Conservation (phyloP, 2,329 filamentous ascomycete genomes). For the Xylariaceae sp. region DNA sequence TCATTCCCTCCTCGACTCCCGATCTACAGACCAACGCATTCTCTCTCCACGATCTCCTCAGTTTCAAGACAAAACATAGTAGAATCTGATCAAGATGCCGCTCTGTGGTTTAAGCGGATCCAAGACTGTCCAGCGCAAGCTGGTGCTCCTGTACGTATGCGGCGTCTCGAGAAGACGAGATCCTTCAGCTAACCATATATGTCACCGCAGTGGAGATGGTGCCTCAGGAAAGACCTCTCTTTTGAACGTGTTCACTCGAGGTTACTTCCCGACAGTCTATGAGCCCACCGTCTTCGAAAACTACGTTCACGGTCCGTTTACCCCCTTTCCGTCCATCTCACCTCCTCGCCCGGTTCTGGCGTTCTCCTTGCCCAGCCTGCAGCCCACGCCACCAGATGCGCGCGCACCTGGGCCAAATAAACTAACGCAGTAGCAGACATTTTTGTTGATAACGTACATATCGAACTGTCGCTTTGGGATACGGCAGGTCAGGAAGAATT, state of each 20-base stretch:
- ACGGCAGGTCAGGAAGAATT: conserved; percentile 99
- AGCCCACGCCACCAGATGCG: background rate
- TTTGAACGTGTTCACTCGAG: conserved; percentile 97
- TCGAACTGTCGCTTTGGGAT: conserved; percentile 97
- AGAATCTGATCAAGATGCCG: conserved; percentile 25
- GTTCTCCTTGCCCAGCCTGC: background rate
- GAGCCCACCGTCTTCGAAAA: conserved; percentile 98
- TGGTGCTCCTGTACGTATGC: conserved; percentile 75
- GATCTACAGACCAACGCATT: background rate
- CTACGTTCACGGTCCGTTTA: conserved; percentile 81
- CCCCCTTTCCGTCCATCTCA: background rate
- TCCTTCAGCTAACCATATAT: conserved; percentile 15
- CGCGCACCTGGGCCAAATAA: background rate
- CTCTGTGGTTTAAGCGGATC: conserved; percentile 59
- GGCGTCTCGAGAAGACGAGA: conserved; percentile 17
- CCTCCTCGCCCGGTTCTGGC: background rate
- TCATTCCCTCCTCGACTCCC: background rate
- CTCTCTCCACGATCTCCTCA: background rate
- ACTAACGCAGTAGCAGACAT: conserved; percentile 59
- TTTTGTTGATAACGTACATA: conserved; percentile 94
- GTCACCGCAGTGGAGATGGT: conserved; percentile 70
- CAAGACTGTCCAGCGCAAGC: conserved; percentile 91
- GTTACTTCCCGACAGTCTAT: conserved; percentile 98
- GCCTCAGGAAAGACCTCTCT: conserved; percentile 96
- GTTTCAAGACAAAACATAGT: background rate